Percentiles rank a stretch among this genome's conserved stretches.
These are phyloP conservation scores for Venturia aucupariae DNA, from an alignment of 2,329 filamentous ascomycete species.

Conservation along the genomic window DNA sequence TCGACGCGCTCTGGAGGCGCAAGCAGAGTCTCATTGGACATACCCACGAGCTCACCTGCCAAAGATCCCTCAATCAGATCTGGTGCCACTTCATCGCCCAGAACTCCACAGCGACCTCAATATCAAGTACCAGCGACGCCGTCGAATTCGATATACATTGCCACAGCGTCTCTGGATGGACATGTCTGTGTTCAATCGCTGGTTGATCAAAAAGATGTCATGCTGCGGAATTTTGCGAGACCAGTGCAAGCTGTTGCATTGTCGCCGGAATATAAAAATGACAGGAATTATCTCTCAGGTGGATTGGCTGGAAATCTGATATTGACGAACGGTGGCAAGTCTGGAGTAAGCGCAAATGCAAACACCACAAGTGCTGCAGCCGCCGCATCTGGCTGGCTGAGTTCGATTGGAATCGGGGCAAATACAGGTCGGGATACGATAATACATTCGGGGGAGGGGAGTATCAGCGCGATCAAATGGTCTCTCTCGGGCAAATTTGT, in stretches of 20 bases:
- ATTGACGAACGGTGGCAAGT: slow-evolving; percentile 69
- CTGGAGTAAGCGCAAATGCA: slow-evolving; percentile 71
- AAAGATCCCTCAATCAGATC: slow-evolving; percentile 23
- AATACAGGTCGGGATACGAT: slow-evolving; percentile 78
- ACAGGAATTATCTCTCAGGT: slow-evolving; percentile 82
- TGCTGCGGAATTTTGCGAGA: slow-evolving; percentile 83
- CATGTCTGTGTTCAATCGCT: slow-evolving; percentile 89
- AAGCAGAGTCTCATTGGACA: slow-evolving; percentile 18
- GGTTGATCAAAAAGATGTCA: slow-evolving; percentile 79
- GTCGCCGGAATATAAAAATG: slow-evolving; percentile 89
- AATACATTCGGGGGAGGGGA: slow-evolving; percentile 84
- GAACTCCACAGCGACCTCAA: slow-evolving; percentile 43
- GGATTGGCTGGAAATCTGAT: slow-evolving; percentile 82
- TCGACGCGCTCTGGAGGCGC: slow-evolving; percentile 9
- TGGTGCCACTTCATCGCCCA: slow-evolving; percentile 36
- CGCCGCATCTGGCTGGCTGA: slow-evolving; percentile 81
- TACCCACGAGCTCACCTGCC: slow-evolving; percentile 31
- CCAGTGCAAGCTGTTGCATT: slow-evolving; percentile 86
- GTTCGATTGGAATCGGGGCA: slow-evolving; percentile 70
- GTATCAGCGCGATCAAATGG: slow-evolving; percentile 89
- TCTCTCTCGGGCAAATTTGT: slow-evolving; percentile 87
- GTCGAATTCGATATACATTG: slow-evolving; percentile 87
- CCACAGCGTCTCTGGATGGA: slow-evolving; percentile 88
- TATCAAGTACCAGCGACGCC: slow-evolving; percentile 56
- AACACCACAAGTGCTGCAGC: slow-evolving; percentile 82